Evolutionary conservation across 23 red algal species (phyloP), one percentile per base, ranked within the genome.

Genomic region (Gracilariopsis chorda): DNA sequence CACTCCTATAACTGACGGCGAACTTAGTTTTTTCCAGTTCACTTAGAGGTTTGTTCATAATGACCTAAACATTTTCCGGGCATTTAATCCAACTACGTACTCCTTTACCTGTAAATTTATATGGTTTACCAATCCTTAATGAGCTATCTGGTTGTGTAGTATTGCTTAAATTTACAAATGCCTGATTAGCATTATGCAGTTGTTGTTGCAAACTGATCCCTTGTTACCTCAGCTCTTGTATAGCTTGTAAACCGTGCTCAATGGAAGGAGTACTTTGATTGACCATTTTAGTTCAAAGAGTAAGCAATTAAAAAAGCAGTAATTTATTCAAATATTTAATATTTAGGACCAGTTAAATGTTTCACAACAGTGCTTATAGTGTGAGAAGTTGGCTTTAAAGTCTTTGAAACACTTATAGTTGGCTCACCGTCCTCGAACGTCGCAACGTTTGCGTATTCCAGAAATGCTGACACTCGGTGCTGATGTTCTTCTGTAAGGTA

Each of bases 31-130:
- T 57, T 42, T 60, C 24, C 35, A 53, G 7, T 37, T 82, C 46
- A 2, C 23, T 8, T 42, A 51, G 77, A 37, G 16, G 3, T 17
- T 58, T 58, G 11, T 48, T 24, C 33, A 33, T 48, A 57, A 5
- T 59, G 30, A 29, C 5, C 30, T 59, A 82, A 35, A 82, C 60
- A 61, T 57, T 82, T 32, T 82, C 77, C 13, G 60, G 52, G 30
- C 48, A 37, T 40, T 82, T 52, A 24, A 82, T 42, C 77, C 77
- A 82, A 53, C 48, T 82, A 7, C 47, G 47, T 13, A 3, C 17
- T 42, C 41, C 53, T 35, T 59, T 13, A 21, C 77, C 2, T 34
- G 7, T 39, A 57, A 82, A 5, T 11, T 82, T 33, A 34, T 35
- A 2, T 3, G 77, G 19, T 82, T 82, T 33, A 11, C 77, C 52